Base-by-base conservation (phyloP, 2,329 filamentous ascomycete genomes). In the Exophiala sp. region DNA sequence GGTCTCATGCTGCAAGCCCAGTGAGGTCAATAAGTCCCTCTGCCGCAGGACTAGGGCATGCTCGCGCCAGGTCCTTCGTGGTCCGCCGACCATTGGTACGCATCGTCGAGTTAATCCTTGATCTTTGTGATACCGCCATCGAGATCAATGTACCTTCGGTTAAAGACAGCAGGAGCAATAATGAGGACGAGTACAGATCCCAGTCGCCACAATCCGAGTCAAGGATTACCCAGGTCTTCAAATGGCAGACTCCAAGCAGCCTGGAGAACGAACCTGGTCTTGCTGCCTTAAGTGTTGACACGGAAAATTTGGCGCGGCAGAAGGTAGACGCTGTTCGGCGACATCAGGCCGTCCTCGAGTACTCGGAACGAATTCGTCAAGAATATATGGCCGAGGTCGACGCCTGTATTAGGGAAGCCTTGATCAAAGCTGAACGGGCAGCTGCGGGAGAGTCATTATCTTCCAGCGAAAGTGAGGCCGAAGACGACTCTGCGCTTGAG, bases 141-240 rank as follows among this genome's bases (percentile, higher is more conserved):
- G 95, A 99, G 70, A 92, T 99, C 66, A 97, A 87, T 72, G 91
- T 89, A 3, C 92, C 94, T 5, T 87, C 91, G 5, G 88, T 99
- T 72, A 97, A 96, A 66, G 92, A 97, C 62, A 79, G 83, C 3
- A 81, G 85, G 7, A 78, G 82, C 34, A 74, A 78, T 43, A 78
- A 82, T 36, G 72, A 74, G 6, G 86, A 88, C 45, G 91, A 96
- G 59, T 85, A 97, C 59, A 85, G 92, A 43, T 96, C 92, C 0
- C 88, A 96, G 67, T 99, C 94, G 3, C 94, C 94, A 0, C 89
- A 96, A 66, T 99, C 95, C 0, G 94, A 99, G 68, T 94, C 89
- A 40, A 86, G 92, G 32, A 95, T 97, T 63, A 88, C 89, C 1
- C 94, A 99, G 70, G 91, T 99, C 5, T 71, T 95, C 62, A 91